Percentiles rank a stretch among this genome's conserved stretches.
Evolutionary conservation across 1,284 basidiomycete species (phyloP).

Genomic region (Pseudozyma hubeiensis): DNA sequence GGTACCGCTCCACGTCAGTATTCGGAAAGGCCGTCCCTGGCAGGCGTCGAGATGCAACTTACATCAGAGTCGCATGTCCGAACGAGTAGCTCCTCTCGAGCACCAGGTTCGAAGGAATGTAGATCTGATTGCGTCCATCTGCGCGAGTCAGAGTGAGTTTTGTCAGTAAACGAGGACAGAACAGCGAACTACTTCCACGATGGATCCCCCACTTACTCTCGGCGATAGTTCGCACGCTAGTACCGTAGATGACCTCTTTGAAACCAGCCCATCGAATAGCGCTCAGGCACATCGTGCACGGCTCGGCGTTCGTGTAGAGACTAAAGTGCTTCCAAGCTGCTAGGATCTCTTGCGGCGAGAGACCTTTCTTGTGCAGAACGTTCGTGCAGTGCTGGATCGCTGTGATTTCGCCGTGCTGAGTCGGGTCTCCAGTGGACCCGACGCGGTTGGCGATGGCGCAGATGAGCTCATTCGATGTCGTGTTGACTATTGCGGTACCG

Average conservation of each 20-base stretch:
- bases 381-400: conserved; percentile 53
- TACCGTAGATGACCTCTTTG: conserved; percentile 59
- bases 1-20: neutral
- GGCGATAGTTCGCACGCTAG: conserved; percentile 53
- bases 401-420: conserved; percentile 56
- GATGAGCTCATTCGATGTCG: conserved; percentile 56
- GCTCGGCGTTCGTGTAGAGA: conserved; percentile 56
- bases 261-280: conserved; percentile 59
- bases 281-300: conserved; percentile 58
- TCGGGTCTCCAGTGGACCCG: conserved; percentile 54
- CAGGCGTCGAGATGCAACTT: neutral
- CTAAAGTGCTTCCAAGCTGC: conserved; percentile 47
- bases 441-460: conserved; percentile 56
- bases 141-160: neutral
- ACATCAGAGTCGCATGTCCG: conserved; percentile 50
- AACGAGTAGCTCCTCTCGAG: conserved; percentile 56
- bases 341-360: conserved; percentile 49
- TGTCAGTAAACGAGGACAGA: neutral
- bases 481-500: conserved; percentile 50
- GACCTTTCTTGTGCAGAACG: conserved; percentile 40
- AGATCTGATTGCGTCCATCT: conserved; percentile 57
- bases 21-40: neutral
- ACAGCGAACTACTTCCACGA: neutral
- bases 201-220: conserved; percentile 17
- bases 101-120: conserved; percentile 56